phyloP scores from a whole-genome alignment of 1,284 basidiomycete genomes.

The Cutaneotrichosporon sp. region DNA sequence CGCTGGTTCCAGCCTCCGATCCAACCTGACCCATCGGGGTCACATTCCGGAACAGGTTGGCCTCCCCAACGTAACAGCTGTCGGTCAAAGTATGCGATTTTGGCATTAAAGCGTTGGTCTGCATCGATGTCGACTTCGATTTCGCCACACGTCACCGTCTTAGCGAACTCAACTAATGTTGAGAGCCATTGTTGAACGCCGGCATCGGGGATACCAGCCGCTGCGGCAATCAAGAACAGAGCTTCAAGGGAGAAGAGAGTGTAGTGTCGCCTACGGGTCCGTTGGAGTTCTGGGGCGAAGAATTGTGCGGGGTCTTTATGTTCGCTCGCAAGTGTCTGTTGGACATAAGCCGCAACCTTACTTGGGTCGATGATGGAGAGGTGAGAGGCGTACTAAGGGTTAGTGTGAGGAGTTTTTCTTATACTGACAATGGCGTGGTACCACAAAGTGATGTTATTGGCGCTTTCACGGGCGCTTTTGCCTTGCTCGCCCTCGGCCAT shows the following conservation, averaged over 20 bases:
- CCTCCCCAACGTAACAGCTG: constrained; percentile 31
- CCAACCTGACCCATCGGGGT: constrained; percentile 35
- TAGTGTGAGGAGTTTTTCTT: not conserved
- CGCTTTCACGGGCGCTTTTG: constrained; percentile 21
- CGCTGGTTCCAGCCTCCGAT: constrained; percentile 37
- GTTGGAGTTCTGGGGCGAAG: constrained; percentile 29
- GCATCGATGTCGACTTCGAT: constrained; percentile 36
- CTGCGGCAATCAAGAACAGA: constrained; percentile 27
- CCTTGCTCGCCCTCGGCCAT: constrained; percentile 35
- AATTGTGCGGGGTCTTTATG: constrained; percentile 22
- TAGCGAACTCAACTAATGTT: constrained; percentile 26
- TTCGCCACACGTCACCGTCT: constrained; percentile 22
- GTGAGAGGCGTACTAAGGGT: constrained; percentile 32
- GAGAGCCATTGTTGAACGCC: constrained; percentile 20
- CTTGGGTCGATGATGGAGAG: constrained; percentile 23
- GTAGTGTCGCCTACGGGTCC: constrained; percentile 39
- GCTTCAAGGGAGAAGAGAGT: constrained; percentile 39
- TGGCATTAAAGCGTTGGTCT: constrained; percentile 27
- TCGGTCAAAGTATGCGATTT: constrained; percentile 34
- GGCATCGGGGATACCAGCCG: constrained; percentile 8
- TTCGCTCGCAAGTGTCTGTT: not conserved
- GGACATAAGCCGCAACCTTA: constrained; percentile 8
- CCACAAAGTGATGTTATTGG: constrained; percentile 40
- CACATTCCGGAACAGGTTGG: constrained; percentile 11
- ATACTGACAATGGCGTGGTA: constrained; percentile 38